These are phyloP conservation scores for Panicum hallii DNA, from an alignment of 202 grass and related monocot species.

Conservation along the genomic window DNA sequence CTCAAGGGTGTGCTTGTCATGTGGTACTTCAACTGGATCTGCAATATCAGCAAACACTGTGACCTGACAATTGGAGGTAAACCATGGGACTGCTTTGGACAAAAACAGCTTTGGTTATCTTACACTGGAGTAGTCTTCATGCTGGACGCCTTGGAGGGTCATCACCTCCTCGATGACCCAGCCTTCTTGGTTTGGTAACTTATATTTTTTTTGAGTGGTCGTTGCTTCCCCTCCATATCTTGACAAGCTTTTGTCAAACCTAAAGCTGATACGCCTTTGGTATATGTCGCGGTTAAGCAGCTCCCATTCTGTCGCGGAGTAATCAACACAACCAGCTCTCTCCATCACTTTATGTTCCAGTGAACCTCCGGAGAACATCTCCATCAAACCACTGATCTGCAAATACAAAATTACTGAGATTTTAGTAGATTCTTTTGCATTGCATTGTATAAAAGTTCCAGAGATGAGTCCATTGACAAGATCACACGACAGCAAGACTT, in stretches of 20 bases:
- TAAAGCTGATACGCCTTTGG: constrained; percentile 58
- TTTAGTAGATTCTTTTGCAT: constrained; percentile 9
- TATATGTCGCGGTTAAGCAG: constrained; percentile 51
- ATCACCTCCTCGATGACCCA: constrained; percentile 78
- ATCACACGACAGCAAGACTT: constrained; percentile 33
- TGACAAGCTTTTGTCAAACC: constrained; percentile 62
- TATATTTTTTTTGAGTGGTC: constrained; percentile 57
- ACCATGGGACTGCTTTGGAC: constrained; percentile 18
- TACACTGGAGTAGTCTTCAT: constrained; percentile 72
- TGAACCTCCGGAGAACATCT: constrained; percentile 68
- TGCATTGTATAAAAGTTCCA: constrained; percentile 10
- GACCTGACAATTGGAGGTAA: constrained; percentile 41
- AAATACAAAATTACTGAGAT: constrained; percentile 43
- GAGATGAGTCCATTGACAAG: constrained; percentile 16
- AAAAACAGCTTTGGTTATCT: constrained; percentile 34
- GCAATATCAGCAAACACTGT: constrained; percentile 39
- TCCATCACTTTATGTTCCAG: constrained; percentile 69
- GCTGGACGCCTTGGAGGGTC: constrained; percentile 59
- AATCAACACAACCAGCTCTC: constrained; percentile 61
- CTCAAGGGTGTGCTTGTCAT: constrained; percentile 54
- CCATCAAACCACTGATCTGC: constrained; percentile 57
- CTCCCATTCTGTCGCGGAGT: constrained; percentile 61
- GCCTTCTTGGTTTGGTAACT: constrained; percentile 55
- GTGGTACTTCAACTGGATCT: constrained; percentile 77
- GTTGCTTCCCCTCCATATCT: constrained; percentile 62